phyloP scores from a whole-genome alignment of 2,329 filamentous ascomycete species.

The Phialocephala subalpina region DNA sequence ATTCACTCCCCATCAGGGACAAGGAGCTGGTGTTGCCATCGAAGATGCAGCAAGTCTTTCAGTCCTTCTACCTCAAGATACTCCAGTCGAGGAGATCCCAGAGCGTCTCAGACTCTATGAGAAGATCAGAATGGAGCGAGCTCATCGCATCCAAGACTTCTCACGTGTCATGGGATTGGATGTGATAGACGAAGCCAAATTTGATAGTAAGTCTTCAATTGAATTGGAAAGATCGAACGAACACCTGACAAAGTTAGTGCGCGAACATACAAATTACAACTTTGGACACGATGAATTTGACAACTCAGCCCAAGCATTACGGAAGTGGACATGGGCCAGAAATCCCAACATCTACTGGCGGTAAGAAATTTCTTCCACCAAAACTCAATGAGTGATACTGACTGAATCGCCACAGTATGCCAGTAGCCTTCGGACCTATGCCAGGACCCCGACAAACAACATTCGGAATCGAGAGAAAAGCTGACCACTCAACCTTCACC shows the following conservation, averaged over 20 bases:
- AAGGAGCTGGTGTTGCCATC: conserved; percentile 70
- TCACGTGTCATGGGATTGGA: conserved; percentile 57
- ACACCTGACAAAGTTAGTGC: conserved; percentile 41
- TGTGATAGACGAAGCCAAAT: conserved; percentile 26
- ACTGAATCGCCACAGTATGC: conserved; percentile 48
- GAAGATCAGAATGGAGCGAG: conserved; percentile 63
- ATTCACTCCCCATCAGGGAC: conserved; percentile 69
- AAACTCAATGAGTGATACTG: not conserved
- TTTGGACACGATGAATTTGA: conserved; percentile 63
- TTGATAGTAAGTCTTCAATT: conserved; percentile 54
- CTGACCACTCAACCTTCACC: conserved; percentile 25
- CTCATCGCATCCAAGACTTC: conserved; percentile 63
- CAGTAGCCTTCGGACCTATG: conserved; percentile 44
- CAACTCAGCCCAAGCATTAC: conserved; percentile 53
- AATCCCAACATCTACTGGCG: conserved; percentile 45
- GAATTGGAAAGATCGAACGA: not conserved
- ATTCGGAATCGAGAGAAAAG: conserved; percentile 13
- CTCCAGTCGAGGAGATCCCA: conserved; percentile 54
- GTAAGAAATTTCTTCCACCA: not conserved
- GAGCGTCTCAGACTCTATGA: conserved; percentile 67
- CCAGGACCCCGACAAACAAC: conserved; percentile 35
- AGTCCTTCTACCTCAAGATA: conserved; percentile 60
- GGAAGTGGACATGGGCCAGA: conserved; percentile 53
- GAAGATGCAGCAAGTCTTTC: conserved; percentile 70
- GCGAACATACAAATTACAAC: conserved; percentile 49